Conservation (phyloP, 495 filamentous ascomycete genomes). For the Penicillium daleae region DNA sequence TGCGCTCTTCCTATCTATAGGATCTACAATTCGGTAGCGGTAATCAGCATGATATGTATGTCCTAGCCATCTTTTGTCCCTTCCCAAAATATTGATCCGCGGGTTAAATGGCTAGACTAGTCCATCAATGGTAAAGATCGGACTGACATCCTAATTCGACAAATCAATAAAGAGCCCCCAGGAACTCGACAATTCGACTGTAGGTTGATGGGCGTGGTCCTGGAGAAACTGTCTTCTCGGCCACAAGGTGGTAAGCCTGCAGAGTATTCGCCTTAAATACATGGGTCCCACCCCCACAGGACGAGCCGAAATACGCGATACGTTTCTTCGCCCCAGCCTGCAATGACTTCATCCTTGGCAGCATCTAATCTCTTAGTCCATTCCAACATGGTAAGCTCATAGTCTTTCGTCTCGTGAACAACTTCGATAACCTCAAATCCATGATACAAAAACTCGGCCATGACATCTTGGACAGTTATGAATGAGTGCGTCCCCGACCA, state of each 20-base stretch:
- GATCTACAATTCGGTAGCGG: too few species aligned
- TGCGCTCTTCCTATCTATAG: too few species aligned
- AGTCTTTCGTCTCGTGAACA: conserved; percentile 16
- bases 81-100: too few species aligned
- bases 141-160: not conserved
- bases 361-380: conserved; percentile 21
- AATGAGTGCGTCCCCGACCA: conserved; percentile 25
- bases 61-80: too few species aligned
- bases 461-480: conserved; percentile 24
- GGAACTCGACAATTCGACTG: conserved; percentile 11
- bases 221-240: conserved; percentile 11
- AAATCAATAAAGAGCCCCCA: conserved; percentile 12
- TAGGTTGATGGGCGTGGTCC: conserved; percentile 18
- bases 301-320: conserved; percentile 23
- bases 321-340: conserved; percentile 18
- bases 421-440: conserved; percentile 19
- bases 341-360: conserved; percentile 18
- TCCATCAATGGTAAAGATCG: not conserved
- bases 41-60: too few species aligned
- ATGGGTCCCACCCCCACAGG: conserved; percentile 20
- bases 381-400: conserved; percentile 25
- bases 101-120: not conserved
- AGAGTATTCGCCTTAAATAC: conserved; percentile 16
- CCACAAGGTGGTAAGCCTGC: conserved; percentile 25
- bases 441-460: conserved; percentile 21